Evolutionary conservation across 306 rosid species (phyloP).

Genomic region (Sphenostylis stenocarpa): DNA sequence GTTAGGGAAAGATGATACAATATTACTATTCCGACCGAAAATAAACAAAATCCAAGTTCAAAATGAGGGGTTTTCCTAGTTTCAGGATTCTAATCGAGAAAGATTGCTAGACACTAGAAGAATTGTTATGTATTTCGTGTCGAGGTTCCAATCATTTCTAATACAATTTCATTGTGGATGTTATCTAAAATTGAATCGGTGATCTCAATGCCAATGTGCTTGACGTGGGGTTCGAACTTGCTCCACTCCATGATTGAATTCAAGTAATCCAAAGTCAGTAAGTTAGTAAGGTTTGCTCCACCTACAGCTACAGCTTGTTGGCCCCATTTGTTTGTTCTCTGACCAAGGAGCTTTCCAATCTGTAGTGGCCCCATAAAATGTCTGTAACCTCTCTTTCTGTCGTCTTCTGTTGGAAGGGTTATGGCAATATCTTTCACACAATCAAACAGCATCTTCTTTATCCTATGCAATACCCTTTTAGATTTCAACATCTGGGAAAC

Average conservation of each 20-base stretch:
- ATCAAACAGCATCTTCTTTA: slow-evolving; percentile 59
- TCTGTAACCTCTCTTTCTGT: slow-evolving; percentile 5
- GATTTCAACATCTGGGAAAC: slow-evolving; percentile 48
- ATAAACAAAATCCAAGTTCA: background rate
- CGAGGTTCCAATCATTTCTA: slow-evolving; percentile 32
- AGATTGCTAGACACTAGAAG: background rate
- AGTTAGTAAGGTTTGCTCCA: slow-evolving; percentile 24
- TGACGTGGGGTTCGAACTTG: slow-evolving; percentile 32
- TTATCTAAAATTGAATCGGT: slow-evolving; percentile 58
- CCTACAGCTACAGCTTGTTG: slow-evolving; percentile 29
- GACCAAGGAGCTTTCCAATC: slow-evolving; percentile 44
- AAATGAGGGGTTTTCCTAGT: background rate
- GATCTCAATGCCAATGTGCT: slow-evolving; percentile 49
- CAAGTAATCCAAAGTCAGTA: slow-evolving; percentile 42
- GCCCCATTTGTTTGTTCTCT: slow-evolving; percentile 43
- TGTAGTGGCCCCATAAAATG: slow-evolving; percentile 49
- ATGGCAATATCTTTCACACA: slow-evolving; percentile 57
- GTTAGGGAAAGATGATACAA: background rate
- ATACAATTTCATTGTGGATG: slow-evolving; percentile 46
- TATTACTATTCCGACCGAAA: background rate
- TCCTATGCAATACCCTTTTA: slow-evolving; percentile 49
- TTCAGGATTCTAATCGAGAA: background rate
- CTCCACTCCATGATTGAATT: slow-evolving; percentile 55
- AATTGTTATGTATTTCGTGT: background rate
- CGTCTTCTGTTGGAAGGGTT: slow-evolving; percentile 39